These are phyloP conservation scores for Globisporangium radiosum DNA, from an alignment of 352 stramenopile species.

Conservation along the genomic window DNA sequence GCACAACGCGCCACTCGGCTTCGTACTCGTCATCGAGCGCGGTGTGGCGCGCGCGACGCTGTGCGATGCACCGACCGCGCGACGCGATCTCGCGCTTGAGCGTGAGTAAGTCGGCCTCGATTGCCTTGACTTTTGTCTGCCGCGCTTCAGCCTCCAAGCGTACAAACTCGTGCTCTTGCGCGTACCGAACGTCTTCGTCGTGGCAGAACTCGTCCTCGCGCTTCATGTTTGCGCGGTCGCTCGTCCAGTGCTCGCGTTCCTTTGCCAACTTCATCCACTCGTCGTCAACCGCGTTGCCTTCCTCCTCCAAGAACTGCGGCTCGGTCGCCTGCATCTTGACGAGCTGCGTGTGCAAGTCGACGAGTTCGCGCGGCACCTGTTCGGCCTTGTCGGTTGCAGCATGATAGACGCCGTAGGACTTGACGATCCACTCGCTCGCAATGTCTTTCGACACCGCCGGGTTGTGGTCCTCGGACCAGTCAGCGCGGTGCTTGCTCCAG, in stretches of 20 bases:
- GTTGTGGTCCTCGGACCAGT: slow-evolving; percentile 85
- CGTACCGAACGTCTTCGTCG: slow-evolving; percentile 79
- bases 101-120: slow-evolving; percentile 65
- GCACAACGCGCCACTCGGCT: slow-evolving; percentile 76
- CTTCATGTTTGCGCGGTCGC: slow-evolving; percentile 86
- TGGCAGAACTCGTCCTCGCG: slow-evolving; percentile 83
- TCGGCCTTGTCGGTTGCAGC: slow-evolving; percentile 27
- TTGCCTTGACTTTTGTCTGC: slow-evolving; percentile 80
- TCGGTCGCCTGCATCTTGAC: slow-evolving; percentile 85
- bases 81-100: slow-evolving; percentile 80
- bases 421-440: slow-evolving; percentile 83
- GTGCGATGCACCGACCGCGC: slow-evolving; percentile 58
- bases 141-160: slow-evolving; percentile 60
- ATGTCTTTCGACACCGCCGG: slow-evolving; percentile 84
- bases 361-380: slow-evolving; percentile 63
- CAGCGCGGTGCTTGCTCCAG: slow-evolving; percentile 81
- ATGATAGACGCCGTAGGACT: slow-evolving; percentile 83
- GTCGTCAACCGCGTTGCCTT: slow-evolving; percentile 77
- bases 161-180: slow-evolving; percentile 82
- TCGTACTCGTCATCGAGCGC: slow-evolving; percentile 79
- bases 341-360: slow-evolving; percentile 65
- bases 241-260: slow-evolving; percentile 86
- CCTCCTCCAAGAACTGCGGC: slow-evolving; percentile 64
- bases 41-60: slow-evolving; percentile 67
- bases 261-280: slow-evolving; percentile 88